These are phyloP conservation scores for Rhizopogon parksii DNA, from an alignment of 1,284 basidiomycete species.

Conservation along the genomic window DNA sequence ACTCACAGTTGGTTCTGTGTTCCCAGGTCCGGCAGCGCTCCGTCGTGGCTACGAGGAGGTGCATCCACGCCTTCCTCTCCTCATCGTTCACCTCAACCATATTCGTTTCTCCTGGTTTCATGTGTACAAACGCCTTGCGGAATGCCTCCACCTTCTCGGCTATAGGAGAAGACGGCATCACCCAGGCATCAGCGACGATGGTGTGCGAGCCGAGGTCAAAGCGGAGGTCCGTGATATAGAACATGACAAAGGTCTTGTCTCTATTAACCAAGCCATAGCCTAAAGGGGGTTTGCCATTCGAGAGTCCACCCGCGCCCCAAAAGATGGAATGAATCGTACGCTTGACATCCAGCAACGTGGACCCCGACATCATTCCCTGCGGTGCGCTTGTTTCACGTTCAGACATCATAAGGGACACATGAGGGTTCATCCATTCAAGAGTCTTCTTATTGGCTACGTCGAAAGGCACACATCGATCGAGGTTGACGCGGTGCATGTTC, in stretches of 20 bases:
- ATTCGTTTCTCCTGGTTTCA: constrained; percentile 7
- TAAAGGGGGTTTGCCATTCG: constrained; percentile 8
- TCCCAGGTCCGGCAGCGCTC: constrained; percentile 50
- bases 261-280: constrained; percentile 29
- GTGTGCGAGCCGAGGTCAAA: constrained; percentile 41
- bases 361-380: constrained; percentile 6
- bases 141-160: constrained; percentile 6
- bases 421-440: constrained; percentile 26
- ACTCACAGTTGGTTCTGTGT: constrained; percentile 41
- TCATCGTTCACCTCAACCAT: constrained; percentile 4
- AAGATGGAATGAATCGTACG: constrained; percentile 28
- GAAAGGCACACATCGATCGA: constrained; percentile 32
- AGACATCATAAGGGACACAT: constrained; percentile 29
- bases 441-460: constrained; percentile 9
- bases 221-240: constrained; percentile 37
- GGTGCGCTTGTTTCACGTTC: constrained; percentile 10
- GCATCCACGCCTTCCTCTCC: constrained; percentile 39
- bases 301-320: constrained; percentile 18
- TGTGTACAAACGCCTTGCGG: constrained; percentile 1
- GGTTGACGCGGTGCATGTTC: constrained; percentile 37
- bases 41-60: constrained; percentile 38
- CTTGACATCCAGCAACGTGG: constrained; percentile 29
- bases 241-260: constrained; percentile 26
- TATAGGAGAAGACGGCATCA: constrained; percentile 27
- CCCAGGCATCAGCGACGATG: constrained; percentile 37